Conservation (phyloP, 23 red algal genomes). For the Chondrus crispus region DNA sequence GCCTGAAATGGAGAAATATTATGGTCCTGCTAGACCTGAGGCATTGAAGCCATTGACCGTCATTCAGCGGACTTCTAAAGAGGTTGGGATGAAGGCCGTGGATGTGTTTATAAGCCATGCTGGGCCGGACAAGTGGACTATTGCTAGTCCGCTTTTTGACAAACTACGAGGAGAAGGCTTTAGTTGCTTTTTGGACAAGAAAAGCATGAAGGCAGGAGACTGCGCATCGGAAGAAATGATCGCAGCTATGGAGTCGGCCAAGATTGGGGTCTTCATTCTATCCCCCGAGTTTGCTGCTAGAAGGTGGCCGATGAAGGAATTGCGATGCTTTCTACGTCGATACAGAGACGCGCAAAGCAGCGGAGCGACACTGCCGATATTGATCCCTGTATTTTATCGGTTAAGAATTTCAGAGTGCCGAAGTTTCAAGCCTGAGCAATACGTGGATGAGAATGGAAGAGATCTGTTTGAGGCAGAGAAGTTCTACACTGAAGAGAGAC, state of each 20-base stretch:
- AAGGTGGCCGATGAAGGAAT: background rate
- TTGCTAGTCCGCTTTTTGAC: background rate
- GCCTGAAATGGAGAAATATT: too few relatives aligned
- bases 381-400: conserved; percentile 17
- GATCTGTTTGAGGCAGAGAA: too few relatives aligned
- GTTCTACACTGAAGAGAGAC: too few relatives aligned
- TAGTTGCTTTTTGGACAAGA: background rate
- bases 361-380: background rate
- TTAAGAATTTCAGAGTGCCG: background rate
- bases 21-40: too few relatives aligned
- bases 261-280: background rate
- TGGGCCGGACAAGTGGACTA: background rate
- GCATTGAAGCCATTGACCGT: too few relatives aligned
- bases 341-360: background rate
- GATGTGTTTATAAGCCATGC: background rate
- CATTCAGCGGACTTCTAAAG: too few relatives aligned
- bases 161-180: background rate
- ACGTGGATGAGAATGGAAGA: too few relatives aligned
- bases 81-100: too few relatives aligned
- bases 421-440: too few relatives aligned
- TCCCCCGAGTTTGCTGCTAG: background rate
- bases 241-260: background rate
- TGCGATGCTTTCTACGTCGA: background rate
- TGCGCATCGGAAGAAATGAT: background rate
- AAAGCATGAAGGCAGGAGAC: background rate